phyloP scores from a whole-genome alignment of 1,284 basidiomycete species.

The Puccinia horiana region DNA sequence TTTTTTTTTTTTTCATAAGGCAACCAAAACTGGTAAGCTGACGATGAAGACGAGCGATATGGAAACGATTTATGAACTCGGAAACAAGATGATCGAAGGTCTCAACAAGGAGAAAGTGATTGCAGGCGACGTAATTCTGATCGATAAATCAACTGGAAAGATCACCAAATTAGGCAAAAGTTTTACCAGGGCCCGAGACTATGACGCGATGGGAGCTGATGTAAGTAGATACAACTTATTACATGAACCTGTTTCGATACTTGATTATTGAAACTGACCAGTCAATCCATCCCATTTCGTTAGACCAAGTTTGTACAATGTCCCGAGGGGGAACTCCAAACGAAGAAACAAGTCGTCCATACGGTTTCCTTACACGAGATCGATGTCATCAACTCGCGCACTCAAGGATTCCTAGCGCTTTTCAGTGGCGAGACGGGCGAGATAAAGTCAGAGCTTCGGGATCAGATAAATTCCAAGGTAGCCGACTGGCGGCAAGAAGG shows the following conservation, averaged over 20 bases:
- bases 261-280: not conserved
- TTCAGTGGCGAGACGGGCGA: conserved; percentile 88
- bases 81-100: conserved; percentile 98
- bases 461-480: conserved; percentile 95
- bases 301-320: conserved; percentile 97
- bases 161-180: conserved; percentile 93
- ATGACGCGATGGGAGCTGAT: conserved; percentile 97
- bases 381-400: conserved; percentile 97
- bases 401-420: conserved; percentile 76
- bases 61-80: conserved; percentile 98
- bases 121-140: conserved; percentile 91
- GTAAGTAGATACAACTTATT: conserved; percentile 63
- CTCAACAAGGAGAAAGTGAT: conserved; percentile 94
- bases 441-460: conserved; percentile 94
- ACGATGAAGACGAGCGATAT: conserved; percentile 99
- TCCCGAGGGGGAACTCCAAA: conserved; percentile 96
- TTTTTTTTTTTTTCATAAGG: conserved; percentile 63
- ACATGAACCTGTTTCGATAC: too few relatives aligned
- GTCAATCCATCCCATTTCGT: not conserved
- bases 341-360: conserved; percentile 92
- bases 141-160: conserved; percentile 95
- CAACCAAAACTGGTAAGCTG: conserved; percentile 95
- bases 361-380: conserved; percentile 98
- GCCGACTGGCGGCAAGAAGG: conserved; percentile 98
- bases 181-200: conserved; percentile 93